Base-by-base conservation (phyloP, 257 asterid genomes). In the Pogostemon cablin region DNA sequence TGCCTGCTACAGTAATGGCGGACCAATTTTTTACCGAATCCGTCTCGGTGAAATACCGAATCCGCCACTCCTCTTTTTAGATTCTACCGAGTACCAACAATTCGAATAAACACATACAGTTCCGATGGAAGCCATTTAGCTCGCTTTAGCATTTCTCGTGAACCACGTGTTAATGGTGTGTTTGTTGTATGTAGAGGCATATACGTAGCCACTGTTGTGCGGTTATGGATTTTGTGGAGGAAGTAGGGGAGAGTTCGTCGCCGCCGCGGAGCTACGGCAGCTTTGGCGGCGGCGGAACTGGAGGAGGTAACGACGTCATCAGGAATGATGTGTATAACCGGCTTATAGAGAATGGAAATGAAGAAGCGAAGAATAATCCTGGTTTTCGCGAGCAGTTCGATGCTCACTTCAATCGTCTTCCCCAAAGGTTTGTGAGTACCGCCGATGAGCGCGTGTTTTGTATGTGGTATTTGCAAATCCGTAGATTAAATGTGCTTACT, bases 221-320 rank as follows among this genome's bases (percentile, higher is more conserved):
- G 46, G 54, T 44, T 15, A 92, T 90, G 98, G 97, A 92, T 77
- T 90, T 90, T 57, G 78, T 32, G 39, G 97, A 93, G 85, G 98
- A 85, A 69, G 96, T 87, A 3, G 98, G 95, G 12, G 98, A 90
- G 88, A 90, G 95, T 67, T 87, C 93, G 69, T 90, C 98, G 75
- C 98, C 98, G 78, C 90, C 84, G 71, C 83, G 86, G 86, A 90
- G 90, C 77, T 81, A 73, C 72, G 89, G 91, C 72, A 81, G 90
- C 78, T 85, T 80, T 49, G 88, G 86, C 11, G 84, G 84, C 62
- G 80, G 78, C 39, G 84, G 81, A 37, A 81, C 82, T 17, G 86
- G 85, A 35, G 81, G 80, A 37, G 87, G 79, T 4, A 82, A 80
- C 54, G 92, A 86, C 63, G 78, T 76, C 15, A 81, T 82, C 71